Percentiles rank a stretch among this genome's conserved stretches.
phyloP scores from a whole-genome alignment of 2,329 filamentous ascomycete species.

The Phyllosticta ampelicida region DNA sequence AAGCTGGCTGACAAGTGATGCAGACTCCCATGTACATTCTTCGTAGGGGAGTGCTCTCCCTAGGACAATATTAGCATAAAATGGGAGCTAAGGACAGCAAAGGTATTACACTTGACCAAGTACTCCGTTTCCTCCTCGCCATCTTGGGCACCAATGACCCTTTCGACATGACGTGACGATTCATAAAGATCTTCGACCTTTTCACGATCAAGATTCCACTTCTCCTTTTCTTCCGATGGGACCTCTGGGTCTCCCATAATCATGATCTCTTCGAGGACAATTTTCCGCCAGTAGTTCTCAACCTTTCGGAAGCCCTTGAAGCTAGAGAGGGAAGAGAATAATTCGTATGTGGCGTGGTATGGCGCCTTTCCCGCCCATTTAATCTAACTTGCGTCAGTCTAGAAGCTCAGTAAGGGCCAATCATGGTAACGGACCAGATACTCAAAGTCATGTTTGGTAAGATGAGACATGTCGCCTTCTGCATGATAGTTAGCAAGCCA shows the following conservation, averaged over 20 bases:
- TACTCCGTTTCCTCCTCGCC: conserved; percentile 79
- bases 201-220: conserved; percentile 91
- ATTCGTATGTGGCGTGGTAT: conserved; percentile 93
- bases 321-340: conserved; percentile 59
- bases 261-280: conserved; percentile 68
- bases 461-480: conserved; percentile 28
- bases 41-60: conserved; percentile 87
- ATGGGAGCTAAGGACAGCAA: conserved; percentile 6
- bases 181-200: conserved; percentile 77
- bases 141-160: conserved; percentile 74
- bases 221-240: conserved; percentile 76
- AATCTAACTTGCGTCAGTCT: conserved; percentile 44
- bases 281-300: conserved; percentile 88
- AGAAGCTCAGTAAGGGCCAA: neutral
- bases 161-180: conserved; percentile 86
- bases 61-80: conserved; percentile 19
- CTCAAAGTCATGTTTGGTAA: conserved; percentile 69
- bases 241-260: conserved; percentile 59
- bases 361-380: conserved; percentile 98
- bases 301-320: conserved; percentile 78
- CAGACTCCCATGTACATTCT: conserved; percentile 85
- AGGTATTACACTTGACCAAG: conserved; percentile 68
- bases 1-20: conserved; percentile 60
- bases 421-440: conserved; percentile 44
- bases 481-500: conserved; percentile 14